A percentile compares a stretch with the other conserved stretches of the same genome.
These are phyloP conservation scores for Rhizopus arrhizus DNA, from an alignment of 371 early-diverging fungal genomes.

Conservation along the genomic window DNA sequence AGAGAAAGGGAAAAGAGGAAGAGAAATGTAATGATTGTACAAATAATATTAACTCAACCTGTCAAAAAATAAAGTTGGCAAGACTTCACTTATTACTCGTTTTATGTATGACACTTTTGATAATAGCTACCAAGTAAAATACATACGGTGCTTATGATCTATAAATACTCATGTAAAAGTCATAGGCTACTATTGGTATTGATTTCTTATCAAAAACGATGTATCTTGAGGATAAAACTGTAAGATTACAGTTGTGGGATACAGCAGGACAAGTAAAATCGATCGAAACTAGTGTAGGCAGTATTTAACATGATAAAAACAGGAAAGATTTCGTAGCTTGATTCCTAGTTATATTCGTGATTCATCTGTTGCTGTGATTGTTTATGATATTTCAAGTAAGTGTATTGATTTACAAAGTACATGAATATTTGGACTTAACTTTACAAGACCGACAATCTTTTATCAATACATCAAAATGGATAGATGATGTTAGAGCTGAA, in stretches of 20 bases:
- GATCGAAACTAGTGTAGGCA: background rate
- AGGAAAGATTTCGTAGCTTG: conserved; percentile 95
- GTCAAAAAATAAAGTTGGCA: conserved; percentile 79
- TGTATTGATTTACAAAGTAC: background rate
- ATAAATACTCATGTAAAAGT: too few species aligned
- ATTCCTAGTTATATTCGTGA: conserved; percentile 99
- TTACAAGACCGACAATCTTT: conserved; percentile 85
- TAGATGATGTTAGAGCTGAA: conserved; percentile 94
- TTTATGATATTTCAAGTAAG: conserved; percentile 78
- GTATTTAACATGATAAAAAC: conserved; percentile 5
- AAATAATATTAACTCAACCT: background rate
- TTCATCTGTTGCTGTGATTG: conserved; percentile 97
- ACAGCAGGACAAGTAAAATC: conserved; percentile 95
- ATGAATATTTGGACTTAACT: conserved; percentile 2
- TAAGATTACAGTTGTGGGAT: conserved; percentile 99
- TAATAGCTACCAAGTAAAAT: conserved; percentile 88
- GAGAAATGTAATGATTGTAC: background rate
- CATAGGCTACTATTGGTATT: conserved; percentile 98
- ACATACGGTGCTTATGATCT: background rate
- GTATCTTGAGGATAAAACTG: conserved; percentile 94
- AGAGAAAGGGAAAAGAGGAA: background rate
- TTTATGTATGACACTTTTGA: conserved; percentile 99
- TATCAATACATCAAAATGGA: conserved; percentile 94
- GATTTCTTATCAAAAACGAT: conserved; percentile 99
- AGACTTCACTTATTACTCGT: conserved; percentile 98